A percentile compares a stretch with the other conserved stretches of the same genome.
phyloP scores from a whole-genome alignment of 768 basidiomycete genomes.

The Serendipita sp. region DNA sequence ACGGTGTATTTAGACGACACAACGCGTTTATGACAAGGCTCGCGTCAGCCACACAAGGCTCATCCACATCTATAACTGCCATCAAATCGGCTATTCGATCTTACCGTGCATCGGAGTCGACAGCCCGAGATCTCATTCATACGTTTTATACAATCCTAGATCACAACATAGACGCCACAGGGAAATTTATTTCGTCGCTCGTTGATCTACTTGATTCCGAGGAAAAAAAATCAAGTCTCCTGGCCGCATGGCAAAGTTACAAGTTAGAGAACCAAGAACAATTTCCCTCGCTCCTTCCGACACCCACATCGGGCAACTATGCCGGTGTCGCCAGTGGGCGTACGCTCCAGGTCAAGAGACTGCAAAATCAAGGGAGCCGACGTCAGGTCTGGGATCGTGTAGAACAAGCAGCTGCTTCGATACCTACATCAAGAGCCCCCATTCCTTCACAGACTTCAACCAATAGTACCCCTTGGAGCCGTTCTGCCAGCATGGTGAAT shows the following conservation, averaged over 20 bases:
- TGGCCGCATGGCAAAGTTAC: conserved; percentile 69
- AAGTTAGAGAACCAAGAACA: conserved; percentile 74
- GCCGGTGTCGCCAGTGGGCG: conserved; percentile 69
- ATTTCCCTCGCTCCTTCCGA: conserved; percentile 59
- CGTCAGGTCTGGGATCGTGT: conserved; percentile 71
- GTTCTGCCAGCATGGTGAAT: conserved; percentile 22
- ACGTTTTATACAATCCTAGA: conserved; percentile 74
- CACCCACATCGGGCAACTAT: conserved; percentile 41
- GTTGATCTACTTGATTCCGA: conserved; percentile 69
- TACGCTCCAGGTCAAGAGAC: conserved; percentile 76
- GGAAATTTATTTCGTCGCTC: conserved; percentile 51
- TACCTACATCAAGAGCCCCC: conserved; percentile 20
- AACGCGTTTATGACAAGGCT: conserved; percentile 48
- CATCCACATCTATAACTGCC: conserved; percentile 38
- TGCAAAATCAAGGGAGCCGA: conserved; percentile 33
- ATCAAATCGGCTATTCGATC: conserved; percentile 63
- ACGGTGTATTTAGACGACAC: conserved; percentile 35
- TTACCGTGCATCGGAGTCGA: conserved; percentile 59
- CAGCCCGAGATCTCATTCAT: conserved; percentile 69
- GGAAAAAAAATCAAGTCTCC: conserved; percentile 63
- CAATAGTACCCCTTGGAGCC: conserved; percentile 16
- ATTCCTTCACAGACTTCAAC: conserved; percentile 10
- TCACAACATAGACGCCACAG: conserved; percentile 50
- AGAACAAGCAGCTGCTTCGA: conserved; percentile 52
- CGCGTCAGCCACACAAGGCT: conserved; percentile 37